Percentiles rank a stretch among this genome's conserved stretches.
Evolutionary conservation across 176 grass and related monocot genomes (phyloP).

Genomic region (Hordeum vulgare): MorexV3_pseudomolecules_assembly NC_058518.1:501998813-501999312

Average conservation of each 20-base stretch:
- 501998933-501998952: constrained; percentile 85
- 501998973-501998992: constrained; percentile 48
- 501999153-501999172: not conserved
- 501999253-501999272: constrained; percentile 55
- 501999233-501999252: not conserved
- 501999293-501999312: constrained; percentile 88
- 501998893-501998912: constrained; percentile 60
- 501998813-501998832: not conserved
- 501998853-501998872: not conserved
- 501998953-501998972: constrained; percentile 59
- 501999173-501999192: not conserved
- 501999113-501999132: not conserved
- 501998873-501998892: constrained; percentile 2
- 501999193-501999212: not conserved
- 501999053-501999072: constrained; percentile 61
- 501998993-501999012: constrained; percentile 57
- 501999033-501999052: constrained; percentile 57
- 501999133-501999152: not conserved
- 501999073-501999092: constrained; percentile 69
- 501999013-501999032: constrained; percentile 51
- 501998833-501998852: not conserved
- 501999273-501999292: constrained; percentile 92
- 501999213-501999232: not conserved
- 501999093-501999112: constrained; percentile 34
- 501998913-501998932: constrained; percentile 69